phyloP scores from a whole-genome alignment of 176 grass and related monocot genomes.

The Raddia guianensis region DNA sequence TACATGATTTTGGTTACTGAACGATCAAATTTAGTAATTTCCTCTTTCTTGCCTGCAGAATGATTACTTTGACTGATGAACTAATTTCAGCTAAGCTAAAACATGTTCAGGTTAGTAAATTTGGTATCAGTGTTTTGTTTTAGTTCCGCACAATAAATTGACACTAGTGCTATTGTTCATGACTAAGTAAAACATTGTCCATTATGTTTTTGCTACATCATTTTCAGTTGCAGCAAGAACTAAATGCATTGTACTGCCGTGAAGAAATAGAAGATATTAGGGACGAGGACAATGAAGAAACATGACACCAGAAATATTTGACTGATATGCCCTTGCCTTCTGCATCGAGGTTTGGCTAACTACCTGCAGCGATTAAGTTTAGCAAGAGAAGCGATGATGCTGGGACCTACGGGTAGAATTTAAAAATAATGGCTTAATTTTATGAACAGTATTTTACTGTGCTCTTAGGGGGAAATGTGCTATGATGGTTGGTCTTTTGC shows the following conservation, averaged over 20 bases:
- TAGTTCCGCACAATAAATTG: background rate
- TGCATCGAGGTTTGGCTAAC: constrained; percentile 15
- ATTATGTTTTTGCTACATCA: background rate
- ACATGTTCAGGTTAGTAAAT: constrained; percentile 72
- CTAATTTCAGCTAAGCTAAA: constrained; percentile 79
- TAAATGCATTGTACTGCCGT: constrained; percentile 87
- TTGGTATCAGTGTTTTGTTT: constrained; percentile 22
- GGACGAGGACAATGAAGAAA: constrained; percentile 66
- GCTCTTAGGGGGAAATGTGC: constrained; percentile 2
- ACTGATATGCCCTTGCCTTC: constrained; percentile 32
- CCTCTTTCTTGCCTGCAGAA: constrained; percentile 53
- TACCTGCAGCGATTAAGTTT: constrained; percentile 8
- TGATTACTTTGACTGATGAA: constrained; percentile 88
- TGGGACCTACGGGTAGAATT: background rate
- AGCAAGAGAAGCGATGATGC: constrained; percentile 13
- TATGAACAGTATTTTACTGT: constrained; percentile 8
- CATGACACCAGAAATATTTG: constrained; percentile 47
- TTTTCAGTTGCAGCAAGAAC: constrained; percentile 88
- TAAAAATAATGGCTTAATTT: background rate
- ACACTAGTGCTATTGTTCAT: constrained; percentile 10
- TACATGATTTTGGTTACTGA: background rate
- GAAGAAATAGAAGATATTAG: constrained; percentile 82
- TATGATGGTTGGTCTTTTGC: constrained; percentile 40
- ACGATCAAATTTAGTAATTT: constrained; percentile 9
- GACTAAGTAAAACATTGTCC: constrained; percentile 1